Evolutionary conservation across 352 stramenopile species (phyloP).

Genomic region (Plasmopara halstedii): DNA sequence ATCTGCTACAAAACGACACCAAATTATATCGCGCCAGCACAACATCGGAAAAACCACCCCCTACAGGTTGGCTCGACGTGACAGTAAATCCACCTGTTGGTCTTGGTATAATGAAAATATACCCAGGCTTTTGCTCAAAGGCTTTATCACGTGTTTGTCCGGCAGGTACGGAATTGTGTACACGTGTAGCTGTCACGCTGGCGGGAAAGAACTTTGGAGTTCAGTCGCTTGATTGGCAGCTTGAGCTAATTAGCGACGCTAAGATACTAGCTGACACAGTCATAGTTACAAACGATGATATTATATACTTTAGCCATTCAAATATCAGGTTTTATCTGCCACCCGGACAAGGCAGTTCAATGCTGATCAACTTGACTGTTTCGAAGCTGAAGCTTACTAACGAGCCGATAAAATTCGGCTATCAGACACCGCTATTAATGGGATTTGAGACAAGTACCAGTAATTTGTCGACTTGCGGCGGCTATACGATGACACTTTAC

Average conservation of each 20-base stretch:
- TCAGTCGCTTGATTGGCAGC: conserved; percentile 29
- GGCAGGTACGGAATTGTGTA: conserved; percentile 32
- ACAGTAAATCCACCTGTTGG: conserved; percentile 7
- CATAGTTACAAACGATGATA: conserved; percentile 26
- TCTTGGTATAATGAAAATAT: conserved; percentile 24
- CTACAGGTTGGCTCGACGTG: conserved; percentile 27
- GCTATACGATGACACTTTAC: conserved; percentile 47
- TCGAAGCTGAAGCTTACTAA: conserved; percentile 26
- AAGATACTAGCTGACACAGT: conserved; percentile 15
- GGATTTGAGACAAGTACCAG: conserved; percentile 32
- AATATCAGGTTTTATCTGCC: conserved; percentile 52
- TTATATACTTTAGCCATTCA: conserved; percentile 52
- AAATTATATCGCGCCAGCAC: conserved; percentile 19
- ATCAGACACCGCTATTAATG: conserved; percentile 33
- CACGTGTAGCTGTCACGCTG: conserved; percentile 37
- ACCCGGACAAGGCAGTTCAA: conserved; percentile 35
- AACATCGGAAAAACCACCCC: conserved; percentile 21
- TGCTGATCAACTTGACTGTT: conserved; percentile 28
- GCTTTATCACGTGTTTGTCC: conserved; percentile 24
- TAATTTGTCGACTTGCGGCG: conserved; percentile 55
- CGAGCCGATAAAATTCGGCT: conserved; percentile 32
- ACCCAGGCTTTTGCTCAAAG: conserved; percentile 28
- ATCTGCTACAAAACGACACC: conserved; percentile 14
- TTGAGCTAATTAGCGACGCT: conserved; percentile 26
- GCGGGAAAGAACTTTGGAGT: conserved; percentile 47